Conservation (phyloP, 768 basidiomycete genomes). For the Suillus decipiens region DNA sequence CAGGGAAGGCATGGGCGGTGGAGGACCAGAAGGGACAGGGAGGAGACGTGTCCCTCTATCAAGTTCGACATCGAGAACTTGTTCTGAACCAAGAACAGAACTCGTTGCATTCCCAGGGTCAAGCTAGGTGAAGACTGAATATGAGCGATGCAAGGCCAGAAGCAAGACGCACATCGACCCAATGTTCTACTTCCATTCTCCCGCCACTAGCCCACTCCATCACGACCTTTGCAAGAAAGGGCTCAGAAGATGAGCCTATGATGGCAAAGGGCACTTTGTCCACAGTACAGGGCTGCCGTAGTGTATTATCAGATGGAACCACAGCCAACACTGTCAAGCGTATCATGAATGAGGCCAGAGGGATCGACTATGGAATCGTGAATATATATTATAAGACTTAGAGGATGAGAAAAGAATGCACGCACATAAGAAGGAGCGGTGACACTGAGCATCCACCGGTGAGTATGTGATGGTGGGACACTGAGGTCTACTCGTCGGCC, state of each 20-base stretch:
- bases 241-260: slow-evolving; percentile 42
- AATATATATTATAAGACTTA: not conserved
- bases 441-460: slow-evolving; percentile 49
- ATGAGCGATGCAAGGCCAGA: slow-evolving; percentile 4
- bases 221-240: slow-evolving; percentile 45
- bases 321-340: slow-evolving; percentile 42
- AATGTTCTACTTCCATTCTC: slow-evolving; percentile 52
- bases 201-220: slow-evolving; percentile 43
- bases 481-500: slow-evolving; percentile 32
- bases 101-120: slow-evolving; percentile 40
- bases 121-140: slow-evolving; percentile 32
- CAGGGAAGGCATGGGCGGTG: slow-evolving; percentile 28
- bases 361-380: slow-evolving; percentile 23
- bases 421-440: slow-evolving; percentile 51
- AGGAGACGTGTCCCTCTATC: slow-evolving; percentile 43
- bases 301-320: slow-evolving; percentile 15
- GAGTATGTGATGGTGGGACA: slow-evolving; percentile 33
- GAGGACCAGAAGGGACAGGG: slow-evolving; percentile 25
- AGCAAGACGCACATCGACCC: slow-evolving; percentile 46
- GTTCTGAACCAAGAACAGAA: slow-evolving; percentile 48
- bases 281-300: slow-evolving; percentile 31
- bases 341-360: slow-evolving; percentile 34
- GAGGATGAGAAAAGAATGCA: slow-evolving; percentile 11
- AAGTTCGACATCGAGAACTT: slow-evolving; percentile 51
- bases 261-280: slow-evolving; percentile 42